phyloP scores from a whole-genome alignment of 352 stramenopile genomes.

The Pythium periplocum region DNA sequence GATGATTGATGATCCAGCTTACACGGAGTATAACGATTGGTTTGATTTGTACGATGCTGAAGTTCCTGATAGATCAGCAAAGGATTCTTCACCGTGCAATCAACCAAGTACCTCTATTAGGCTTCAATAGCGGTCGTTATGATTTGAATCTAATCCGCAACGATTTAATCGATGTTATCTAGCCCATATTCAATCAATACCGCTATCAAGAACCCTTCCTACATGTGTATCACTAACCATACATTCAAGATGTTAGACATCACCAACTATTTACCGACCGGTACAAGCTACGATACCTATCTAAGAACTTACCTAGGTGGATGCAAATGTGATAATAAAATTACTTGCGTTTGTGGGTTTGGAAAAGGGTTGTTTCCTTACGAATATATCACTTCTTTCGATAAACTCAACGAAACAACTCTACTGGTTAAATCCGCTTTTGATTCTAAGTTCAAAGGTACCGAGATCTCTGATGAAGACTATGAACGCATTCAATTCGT shows the following conservation, averaged over 20 bases:
- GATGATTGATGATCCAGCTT: too few species aligned
- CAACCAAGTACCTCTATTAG: conserved; percentile 1
- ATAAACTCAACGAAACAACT: conserved; percentile 15
- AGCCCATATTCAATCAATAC: too few species aligned
- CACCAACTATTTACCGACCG: conserved; percentile 22
- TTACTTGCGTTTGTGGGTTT: conserved; percentile 17
- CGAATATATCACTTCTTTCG: conserved; percentile 22
- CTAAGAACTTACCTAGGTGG: conserved; percentile 19
- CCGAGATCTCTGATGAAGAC: conserved; percentile 10
- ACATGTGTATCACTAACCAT: conserved; percentile 21
- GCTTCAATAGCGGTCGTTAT: conserved; percentile 2
- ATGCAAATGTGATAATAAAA: conserved; percentile 25
- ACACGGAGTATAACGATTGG: too few species aligned
- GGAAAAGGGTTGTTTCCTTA: conserved; percentile 21
- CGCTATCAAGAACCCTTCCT: conserved; percentile 17
- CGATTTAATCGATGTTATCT: conserved; percentile 14
- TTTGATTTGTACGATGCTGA: too few species aligned
- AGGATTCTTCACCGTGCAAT: background rate
- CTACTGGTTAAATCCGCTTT: conserved; percentile 17
- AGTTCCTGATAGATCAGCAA: background rate
- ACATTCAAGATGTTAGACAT: conserved; percentile 25
- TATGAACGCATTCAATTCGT: conserved; percentile 23
- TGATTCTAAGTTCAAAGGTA: conserved; percentile 12
- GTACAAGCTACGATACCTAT: conserved; percentile 19
- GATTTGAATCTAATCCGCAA: conserved; percentile 25